Conservation (phyloP, 768 basidiomycete genomes). For the Podaxis pistillaris region DNA sequence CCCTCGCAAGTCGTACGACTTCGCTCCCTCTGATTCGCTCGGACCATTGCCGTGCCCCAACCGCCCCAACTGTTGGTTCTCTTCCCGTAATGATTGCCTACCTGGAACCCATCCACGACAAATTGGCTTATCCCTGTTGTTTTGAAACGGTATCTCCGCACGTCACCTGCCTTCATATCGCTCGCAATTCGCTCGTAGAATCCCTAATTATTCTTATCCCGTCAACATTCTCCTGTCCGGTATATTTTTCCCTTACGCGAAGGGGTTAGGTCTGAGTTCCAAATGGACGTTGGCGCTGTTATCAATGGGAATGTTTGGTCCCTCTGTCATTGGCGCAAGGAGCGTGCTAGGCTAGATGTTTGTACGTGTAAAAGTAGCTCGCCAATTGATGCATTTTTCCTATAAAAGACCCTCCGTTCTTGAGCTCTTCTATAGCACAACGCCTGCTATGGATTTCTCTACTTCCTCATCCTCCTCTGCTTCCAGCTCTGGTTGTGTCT, state of each 20-base stretch:
- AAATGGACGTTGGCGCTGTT: not conserved
- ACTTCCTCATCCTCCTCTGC: constrained; percentile 31
- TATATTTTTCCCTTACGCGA: not conserved
- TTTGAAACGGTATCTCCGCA: not conserved
- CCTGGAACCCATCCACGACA: not conserved
- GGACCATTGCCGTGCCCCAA: constrained; percentile 11
- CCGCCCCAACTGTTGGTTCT: not conserved
- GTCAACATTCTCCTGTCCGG: not conserved
- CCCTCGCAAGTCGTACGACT: constrained; percentile 6
- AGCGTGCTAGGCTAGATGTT: constrained; percentile 17
- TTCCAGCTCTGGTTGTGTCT: constrained; percentile 31
- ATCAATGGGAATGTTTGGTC: not conserved
- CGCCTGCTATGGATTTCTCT: constrained; percentile 10
- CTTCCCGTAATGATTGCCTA: not conserved
- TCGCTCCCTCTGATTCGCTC: constrained; percentile 3
- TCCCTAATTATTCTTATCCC: too few relatives aligned
- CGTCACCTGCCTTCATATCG: constrained; percentile 1
- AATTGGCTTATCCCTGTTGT: not conserved
- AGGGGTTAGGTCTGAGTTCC: not conserved
- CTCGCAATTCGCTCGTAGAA: not conserved
- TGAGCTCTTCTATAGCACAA: constrained; percentile 5
- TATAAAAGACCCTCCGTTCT: constrained; percentile 27
- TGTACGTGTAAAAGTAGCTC: constrained; percentile 22
- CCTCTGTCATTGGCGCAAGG: constrained; percentile 1
- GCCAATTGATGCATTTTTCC: constrained; percentile 7